Conservation (phyloP, 306 rosid species). For the Dalbergia oliveri region DNA sequence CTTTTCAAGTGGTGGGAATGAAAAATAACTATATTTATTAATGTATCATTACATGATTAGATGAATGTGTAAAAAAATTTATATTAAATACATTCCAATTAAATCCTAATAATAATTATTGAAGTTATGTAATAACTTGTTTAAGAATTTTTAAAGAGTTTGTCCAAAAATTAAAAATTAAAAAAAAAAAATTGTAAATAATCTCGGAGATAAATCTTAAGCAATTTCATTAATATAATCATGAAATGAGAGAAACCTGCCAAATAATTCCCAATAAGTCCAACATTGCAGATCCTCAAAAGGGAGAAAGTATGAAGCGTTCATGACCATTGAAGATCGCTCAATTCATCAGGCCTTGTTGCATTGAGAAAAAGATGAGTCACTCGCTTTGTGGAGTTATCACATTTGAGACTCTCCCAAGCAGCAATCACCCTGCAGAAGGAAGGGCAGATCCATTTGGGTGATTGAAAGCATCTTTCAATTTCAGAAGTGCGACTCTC, state of each 20-base stretch:
- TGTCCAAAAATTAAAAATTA: too few relatives aligned
- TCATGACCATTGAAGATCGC: slow-evolving; percentile 6
- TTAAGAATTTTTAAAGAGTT: too few relatives aligned
- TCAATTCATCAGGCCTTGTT: not conserved
- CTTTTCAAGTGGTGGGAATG: too few relatives aligned
- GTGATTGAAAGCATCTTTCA: slow-evolving; percentile 25
- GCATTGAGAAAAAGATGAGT: not conserved
- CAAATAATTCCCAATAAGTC: slow-evolving; percentile 23
- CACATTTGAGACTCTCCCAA: not conserved
- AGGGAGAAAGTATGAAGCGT: slow-evolving; percentile 26
- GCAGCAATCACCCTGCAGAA: slow-evolving; percentile 25
- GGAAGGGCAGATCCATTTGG: slow-evolving; percentile 23
- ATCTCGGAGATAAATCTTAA: too few relatives aligned
- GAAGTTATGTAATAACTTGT: too few relatives aligned
- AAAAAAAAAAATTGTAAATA: too few relatives aligned
- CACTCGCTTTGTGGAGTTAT: slow-evolving; percentile 13
- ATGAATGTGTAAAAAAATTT: too few relatives aligned
- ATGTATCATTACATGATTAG: too few relatives aligned
- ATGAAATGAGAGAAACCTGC: not conserved
- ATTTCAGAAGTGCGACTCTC: slow-evolving; percentile 14
- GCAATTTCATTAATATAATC: too few relatives aligned
- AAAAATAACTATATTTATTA: too few relatives aligned
- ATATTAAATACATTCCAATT: too few relatives aligned
- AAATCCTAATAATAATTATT: too few relatives aligned
- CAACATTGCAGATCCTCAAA: not conserved